Evolutionary conservation across 306 rosid genomes (phyloP), one percentile per base, ranked within the genome.

Genomic region (Ormosia emarginata): DNA sequence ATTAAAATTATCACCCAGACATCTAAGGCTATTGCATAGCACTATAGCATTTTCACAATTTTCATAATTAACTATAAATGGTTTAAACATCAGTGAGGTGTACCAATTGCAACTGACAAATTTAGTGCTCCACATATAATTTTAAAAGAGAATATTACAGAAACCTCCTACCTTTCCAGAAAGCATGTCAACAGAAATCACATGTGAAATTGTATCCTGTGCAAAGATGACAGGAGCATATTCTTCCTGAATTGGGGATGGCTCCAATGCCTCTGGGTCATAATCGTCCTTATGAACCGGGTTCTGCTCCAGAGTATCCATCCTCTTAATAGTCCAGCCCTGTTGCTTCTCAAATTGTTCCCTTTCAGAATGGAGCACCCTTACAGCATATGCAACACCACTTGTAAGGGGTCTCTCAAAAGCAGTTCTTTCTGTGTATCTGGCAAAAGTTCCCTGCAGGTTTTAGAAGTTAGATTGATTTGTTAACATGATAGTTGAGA

Each of bases 171-270:
- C 97, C 91, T 85, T 83, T 73, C 97, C 97, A 2, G 94, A 61
- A 41, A 92, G 85, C 92, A 92, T 77, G 55, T 92, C 97, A 0
- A 88, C 86, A 24, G 97, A 92, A 75, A 92, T 87, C 59, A 92
- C 87, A 4, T 90, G 92, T 7, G 91, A 78, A 86, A 92, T 83
- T 24, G 91, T 92, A 71, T 92, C 97, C 82, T 92, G 94, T 13
- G 97, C 94, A 77, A 92, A 92, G 85, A 92, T 90, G 79, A 90
- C 94, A 4, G 97, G 97, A 84, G 97, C 97, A 81, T 92, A 92
- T 90, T 92, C 97, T 58, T 90, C 92, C 76, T 86, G 86, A 63
- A 80, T 64, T 24, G 90, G 91, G 46, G 92, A 84, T 47, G 90
- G 92, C 78, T 87, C 90, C 85, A 82, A 65, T 32, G 79, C 82